phyloP scores from a whole-genome alignment of 2,329 filamentous ascomycete genomes.

The Aspergillus costaricaensis region DNA sequence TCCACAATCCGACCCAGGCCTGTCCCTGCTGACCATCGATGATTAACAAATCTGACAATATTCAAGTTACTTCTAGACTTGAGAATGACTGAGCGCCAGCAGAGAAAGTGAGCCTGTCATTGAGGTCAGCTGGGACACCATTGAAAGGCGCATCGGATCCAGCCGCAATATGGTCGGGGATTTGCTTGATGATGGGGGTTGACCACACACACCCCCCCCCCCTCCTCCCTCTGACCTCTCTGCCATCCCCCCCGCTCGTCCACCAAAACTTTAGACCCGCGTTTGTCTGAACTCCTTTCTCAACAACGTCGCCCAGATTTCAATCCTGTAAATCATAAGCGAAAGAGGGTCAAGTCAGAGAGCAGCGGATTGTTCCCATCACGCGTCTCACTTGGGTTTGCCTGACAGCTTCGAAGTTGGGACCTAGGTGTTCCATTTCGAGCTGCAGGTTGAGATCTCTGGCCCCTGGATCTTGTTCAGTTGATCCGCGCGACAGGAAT shows the following conservation, averaged over 20 bases:
- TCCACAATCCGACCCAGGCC: neutral
- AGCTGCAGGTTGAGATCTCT: conserved; percentile 25
- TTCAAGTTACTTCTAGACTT: neutral
- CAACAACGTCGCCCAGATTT: neutral
- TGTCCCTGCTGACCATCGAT: neutral
- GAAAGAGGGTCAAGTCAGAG: neutral
- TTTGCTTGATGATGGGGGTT: neutral
- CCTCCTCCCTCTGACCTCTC: neutral
- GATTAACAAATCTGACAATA: neutral
- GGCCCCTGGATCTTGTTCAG: conserved; percentile 19
- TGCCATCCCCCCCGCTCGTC: neutral
- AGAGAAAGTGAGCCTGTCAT: neutral
- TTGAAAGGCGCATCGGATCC: neutral
- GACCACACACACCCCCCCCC: neutral
- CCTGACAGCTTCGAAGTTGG: conserved; percentile 30
- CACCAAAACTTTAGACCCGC: neutral
- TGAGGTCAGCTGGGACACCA: neutral
- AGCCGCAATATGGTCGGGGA: neutral
- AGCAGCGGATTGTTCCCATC: conserved; percentile 2
- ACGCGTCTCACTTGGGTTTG: conserved; percentile 17
- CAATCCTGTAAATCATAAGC: neutral
- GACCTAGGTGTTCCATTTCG: conserved; percentile 28
- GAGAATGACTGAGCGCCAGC: neutral
- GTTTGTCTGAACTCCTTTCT: neutral
- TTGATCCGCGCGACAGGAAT: conserved; percentile 17